A percentile compares a stretch with the other conserved stretches of the same genome.
Evolutionary conservation across 148 eudicot genomes (phyloP).

Genomic region (Arbutus unedo): DNA sequence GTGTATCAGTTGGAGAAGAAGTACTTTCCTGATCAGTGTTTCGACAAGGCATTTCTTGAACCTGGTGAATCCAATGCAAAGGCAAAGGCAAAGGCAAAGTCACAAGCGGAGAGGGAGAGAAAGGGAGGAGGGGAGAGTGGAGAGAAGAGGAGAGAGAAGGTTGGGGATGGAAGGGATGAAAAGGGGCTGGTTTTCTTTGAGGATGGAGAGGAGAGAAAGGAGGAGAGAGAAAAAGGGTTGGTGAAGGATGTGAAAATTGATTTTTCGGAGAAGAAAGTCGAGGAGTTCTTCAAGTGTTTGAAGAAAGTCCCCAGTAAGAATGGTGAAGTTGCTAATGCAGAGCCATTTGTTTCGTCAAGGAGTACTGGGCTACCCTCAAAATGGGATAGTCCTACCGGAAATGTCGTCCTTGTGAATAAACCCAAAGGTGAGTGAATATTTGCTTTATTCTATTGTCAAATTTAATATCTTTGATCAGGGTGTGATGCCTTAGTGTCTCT

Average conservation of each 20-base stretch:
- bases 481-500: too few relatives aligned
- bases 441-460: neutral
- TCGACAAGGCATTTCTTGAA: slow-evolving; percentile 87
- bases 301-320: slow-evolving; percentile 75
- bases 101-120: slow-evolving; percentile 12
- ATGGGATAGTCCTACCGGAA: slow-evolving; percentile 85
- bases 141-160: slow-evolving; percentile 23
- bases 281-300: slow-evolving; percentile 87
- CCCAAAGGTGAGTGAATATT: slow-evolving; percentile 65
- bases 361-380: slow-evolving; percentile 68
- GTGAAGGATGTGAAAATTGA: slow-evolving; percentile 41
- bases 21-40: slow-evolving; percentile 86
- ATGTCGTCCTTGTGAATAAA: slow-evolving; percentile 83
- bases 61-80: slow-evolving; percentile 50
- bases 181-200: slow-evolving; percentile 81
- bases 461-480: neutral
- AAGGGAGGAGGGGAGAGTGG: slow-evolving; percentile 14
- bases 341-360: slow-evolving; percentile 78
- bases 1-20: slow-evolving; percentile 98
- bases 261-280: slow-evolving; percentile 79
- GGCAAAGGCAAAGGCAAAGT: slow-evolving; percentile 6
- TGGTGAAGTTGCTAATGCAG: slow-evolving; percentile 30
- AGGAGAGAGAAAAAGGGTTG: slow-evolving; percentile 23
- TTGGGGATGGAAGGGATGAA: slow-evolving; percentile 31
- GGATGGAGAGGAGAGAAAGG: slow-evolving; percentile 27